Evolutionary conservation across 306 rosid species (phyloP).

Genomic region (Ormosia emarginata): DNA sequence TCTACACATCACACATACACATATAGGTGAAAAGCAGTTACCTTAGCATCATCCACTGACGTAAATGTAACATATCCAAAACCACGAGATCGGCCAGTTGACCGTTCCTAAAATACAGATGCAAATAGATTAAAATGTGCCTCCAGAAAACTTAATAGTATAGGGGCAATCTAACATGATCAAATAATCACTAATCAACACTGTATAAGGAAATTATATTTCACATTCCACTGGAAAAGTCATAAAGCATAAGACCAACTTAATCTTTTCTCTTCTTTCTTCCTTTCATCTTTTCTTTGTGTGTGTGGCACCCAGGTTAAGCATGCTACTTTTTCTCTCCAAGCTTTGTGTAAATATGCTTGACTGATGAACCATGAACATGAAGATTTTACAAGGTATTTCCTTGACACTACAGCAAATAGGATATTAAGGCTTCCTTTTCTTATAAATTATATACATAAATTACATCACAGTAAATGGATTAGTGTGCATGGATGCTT

Average conservation of each 20-base stretch:
- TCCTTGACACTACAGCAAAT: not conserved
- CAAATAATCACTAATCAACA: not conserved
- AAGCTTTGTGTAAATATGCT: not conserved
- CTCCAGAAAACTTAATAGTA: not conserved
- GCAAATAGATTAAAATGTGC: not conserved
- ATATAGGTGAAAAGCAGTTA: not conserved
- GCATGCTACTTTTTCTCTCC: not conserved
- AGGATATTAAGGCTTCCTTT: not conserved
- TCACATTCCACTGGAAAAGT: not conserved
- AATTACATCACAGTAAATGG: not conserved
- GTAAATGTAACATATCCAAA: conserved; percentile 96
- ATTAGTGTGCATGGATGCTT: not conserved
- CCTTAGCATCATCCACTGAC: conserved; percentile 91
- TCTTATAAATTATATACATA: not conserved
- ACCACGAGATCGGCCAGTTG: conserved; percentile 95
- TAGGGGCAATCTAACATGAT: not conserved
- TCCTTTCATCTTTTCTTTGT: not conserved
- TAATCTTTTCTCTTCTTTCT: not conserved
- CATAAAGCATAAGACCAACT: not conserved
- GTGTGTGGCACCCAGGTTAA: not conserved
- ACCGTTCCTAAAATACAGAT: conserved; percentile 59
- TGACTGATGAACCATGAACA: not conserved
- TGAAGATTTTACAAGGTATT: not conserved
- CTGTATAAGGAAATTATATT: not conserved
- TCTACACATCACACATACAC: not conserved